These are phyloP conservation scores for Penicillium sclerotiorum DNA, from an alignment of 2,329 filamentous ascomycete genomes.

Conservation along the genomic window DNA sequence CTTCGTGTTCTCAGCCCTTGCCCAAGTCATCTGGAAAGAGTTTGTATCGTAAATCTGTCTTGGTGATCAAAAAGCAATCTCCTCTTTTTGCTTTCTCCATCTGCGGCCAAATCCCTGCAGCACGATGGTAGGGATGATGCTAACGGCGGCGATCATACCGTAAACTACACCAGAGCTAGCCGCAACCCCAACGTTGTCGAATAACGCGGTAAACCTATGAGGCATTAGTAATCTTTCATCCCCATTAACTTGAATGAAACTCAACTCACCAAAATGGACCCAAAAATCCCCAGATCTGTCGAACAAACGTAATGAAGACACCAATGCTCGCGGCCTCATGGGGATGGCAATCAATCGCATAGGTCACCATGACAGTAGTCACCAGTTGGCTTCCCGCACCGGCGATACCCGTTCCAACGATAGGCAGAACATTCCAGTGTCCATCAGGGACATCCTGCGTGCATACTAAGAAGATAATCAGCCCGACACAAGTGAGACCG, in stretches of 20 bases:
- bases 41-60: too few species aligned
- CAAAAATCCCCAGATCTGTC: constrained; percentile 45
- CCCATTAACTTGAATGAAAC: too few species aligned
- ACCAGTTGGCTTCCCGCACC: constrained; percentile 64
- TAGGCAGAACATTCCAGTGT: constrained; percentile 59
- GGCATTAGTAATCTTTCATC: constrained; percentile 14
- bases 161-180: constrained; percentile 34
- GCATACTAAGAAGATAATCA: constrained; percentile 61
- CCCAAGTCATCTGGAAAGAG: too few species aligned
- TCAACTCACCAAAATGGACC: constrained; percentile 43
- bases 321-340: constrained; percentile 60
- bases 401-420: constrained; percentile 58
- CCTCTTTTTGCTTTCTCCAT: background rate
- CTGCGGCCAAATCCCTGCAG: background rate
- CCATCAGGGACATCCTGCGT: constrained; percentile 48
- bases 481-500: constrained; percentile 54
- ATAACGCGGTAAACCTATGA: constrained; percentile 39
- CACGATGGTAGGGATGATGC: constrained; percentile 33
- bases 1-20: too few species aligned
- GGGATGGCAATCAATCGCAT: constrained; percentile 60
- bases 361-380: constrained; percentile 66
- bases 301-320: constrained; percentile 62
- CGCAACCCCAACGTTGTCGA: constrained; percentile 37
- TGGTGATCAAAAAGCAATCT: background rate
- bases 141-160: constrained; percentile 33